A percentile compares a stretch with the other conserved stretches of the same genome.
These are phyloP conservation scores for Grosmannia huntii DNA, from an alignment of 2,329 filamentous ascomycete species.

Conservation along the genomic window DNA sequence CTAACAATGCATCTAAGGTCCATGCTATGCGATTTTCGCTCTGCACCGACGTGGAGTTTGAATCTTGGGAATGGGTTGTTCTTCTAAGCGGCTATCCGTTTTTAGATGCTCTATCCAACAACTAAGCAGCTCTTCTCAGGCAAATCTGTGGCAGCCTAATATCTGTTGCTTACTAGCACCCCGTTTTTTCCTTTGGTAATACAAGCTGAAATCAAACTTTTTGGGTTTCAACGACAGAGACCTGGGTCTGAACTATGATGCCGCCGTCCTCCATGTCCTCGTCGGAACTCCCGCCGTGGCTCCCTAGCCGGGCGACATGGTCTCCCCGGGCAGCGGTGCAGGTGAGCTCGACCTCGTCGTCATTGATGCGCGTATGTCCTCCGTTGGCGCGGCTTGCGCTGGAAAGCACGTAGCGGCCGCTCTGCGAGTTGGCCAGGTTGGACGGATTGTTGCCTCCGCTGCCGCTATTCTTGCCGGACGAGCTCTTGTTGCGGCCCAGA, in stretches of 20 bases:
- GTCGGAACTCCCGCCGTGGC: not conserved
- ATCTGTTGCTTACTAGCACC: no score
- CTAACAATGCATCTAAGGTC: no score
- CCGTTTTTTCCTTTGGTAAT: no score
- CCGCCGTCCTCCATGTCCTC: not conserved
- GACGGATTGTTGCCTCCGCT: not conserved
- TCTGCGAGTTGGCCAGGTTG: not conserved
- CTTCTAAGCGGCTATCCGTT: no score
- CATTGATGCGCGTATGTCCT: not conserved
- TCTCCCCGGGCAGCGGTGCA: not conserved
- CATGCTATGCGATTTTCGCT: no score
- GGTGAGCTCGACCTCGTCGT: not conserved
- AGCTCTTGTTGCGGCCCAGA: not conserved
- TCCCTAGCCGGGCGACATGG: not conserved
- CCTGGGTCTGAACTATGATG: not conserved
- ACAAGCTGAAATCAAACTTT: not conserved
- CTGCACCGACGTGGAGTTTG: no score
- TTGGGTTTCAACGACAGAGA: not conserved
- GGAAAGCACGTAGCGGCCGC: not conserved
- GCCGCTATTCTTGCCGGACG: not conserved
- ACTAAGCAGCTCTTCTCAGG: no score
- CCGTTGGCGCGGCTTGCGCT: not conserved
- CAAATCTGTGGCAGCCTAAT: no score
- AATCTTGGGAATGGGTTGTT: no score
- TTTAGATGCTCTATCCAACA: no score